Evolutionary conservation across 495 filamentous ascomycete genomes (phyloP).

Genomic region (Haplographium delicatum): DNA sequence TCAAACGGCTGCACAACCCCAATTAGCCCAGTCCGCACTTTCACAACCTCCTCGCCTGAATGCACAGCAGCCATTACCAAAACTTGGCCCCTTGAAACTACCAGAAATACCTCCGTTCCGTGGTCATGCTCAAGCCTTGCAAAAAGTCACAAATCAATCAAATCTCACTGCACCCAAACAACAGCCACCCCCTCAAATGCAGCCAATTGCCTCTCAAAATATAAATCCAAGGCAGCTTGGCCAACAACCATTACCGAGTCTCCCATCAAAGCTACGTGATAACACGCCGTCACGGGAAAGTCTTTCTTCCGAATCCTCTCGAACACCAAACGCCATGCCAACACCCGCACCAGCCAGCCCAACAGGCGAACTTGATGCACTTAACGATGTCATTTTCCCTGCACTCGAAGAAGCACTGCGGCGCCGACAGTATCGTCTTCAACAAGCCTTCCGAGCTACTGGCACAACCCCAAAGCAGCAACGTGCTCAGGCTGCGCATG

Average conservation of each 20-base stretch:
- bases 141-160: slow-evolving; percentile 32
- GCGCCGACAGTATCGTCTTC: slow-evolving; percentile 64
- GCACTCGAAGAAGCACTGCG: slow-evolving; percentile 84
- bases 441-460: slow-evolving; percentile 38
- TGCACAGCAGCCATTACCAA: slow-evolving; percentile 27
- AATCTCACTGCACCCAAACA: slow-evolving; percentile 25
- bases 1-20: slow-evolving; percentile 1
- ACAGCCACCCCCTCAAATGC: slow-evolving; percentile 24
- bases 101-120: slow-evolving; percentile 53
- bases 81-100: slow-evolving; percentile 34
- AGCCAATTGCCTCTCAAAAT: slow-evolving; percentile 15
- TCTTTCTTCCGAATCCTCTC: slow-evolving; percentile 19
- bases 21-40: slow-evolving; percentile 7
- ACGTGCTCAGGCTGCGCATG: slow-evolving; percentile 70
- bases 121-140: slow-evolving; percentile 29
- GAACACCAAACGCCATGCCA: slow-evolving; percentile 25
- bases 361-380: slow-evolving; percentile 25
- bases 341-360: slow-evolving; percentile 22
- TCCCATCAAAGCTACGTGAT: slow-evolving; percentile 27
- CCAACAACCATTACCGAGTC: slow-evolving; percentile 22
- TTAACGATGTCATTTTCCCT: slow-evolving; percentile 72
- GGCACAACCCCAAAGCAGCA: slow-evolving; percentile 45
- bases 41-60: slow-evolving; percentile 16
- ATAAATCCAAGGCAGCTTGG: slow-evolving; percentile 18
- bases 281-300: slow-evolving; percentile 23